These are phyloP conservation scores for Bassia scoparia DNA, from an alignment of 148 eudicot genomes.

Conservation along the genomic window DNA sequence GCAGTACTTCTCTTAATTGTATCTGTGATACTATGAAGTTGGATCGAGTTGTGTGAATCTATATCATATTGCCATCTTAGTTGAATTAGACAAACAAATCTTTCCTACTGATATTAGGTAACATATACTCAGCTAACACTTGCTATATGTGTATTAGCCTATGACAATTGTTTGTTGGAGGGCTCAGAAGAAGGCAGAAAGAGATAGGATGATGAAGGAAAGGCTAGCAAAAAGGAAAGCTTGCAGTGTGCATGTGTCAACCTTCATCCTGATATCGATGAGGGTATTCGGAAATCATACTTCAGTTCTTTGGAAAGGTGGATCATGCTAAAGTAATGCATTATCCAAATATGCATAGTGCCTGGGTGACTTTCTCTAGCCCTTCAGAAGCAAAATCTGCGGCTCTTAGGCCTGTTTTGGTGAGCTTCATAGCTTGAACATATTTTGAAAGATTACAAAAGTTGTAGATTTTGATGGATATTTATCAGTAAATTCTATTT, in stretches of 20 bases:
- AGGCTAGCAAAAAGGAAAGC: slow-evolving; percentile 14
- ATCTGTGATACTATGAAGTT: neutral
- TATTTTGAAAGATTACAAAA: neutral
- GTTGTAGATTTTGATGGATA: neutral
- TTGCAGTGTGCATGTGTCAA: slow-evolving; percentile 40
- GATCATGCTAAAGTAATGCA: neutral
- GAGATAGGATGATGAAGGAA: slow-evolving; percentile 24
- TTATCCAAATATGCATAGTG: slow-evolving; percentile 7
- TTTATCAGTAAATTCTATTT: neutral
- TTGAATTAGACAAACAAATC: no score
- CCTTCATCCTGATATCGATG: slow-evolving; percentile 34
- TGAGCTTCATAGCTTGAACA: neutral
- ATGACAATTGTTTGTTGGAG: slow-evolving; percentile 41
- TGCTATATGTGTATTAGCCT: slow-evolving; percentile 24
- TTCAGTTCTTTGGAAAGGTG: slow-evolving; percentile 24
- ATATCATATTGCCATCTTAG: neutral
- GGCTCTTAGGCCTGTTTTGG: neutral
- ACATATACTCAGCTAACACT: neutral
- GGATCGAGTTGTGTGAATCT: neutral
- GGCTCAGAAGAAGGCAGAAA: slow-evolving; percentile 42
- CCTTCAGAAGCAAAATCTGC: slow-evolving; percentile 37
- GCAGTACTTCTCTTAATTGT: no score
- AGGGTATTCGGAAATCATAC: slow-evolving; percentile 20
- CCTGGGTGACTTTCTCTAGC: slow-evolving; percentile 43
- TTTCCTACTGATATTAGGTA: no score